These are phyloP conservation scores for Myxozyma lipomycoides DNA, from an alignment of 805 yeast genomes.

Conservation along the genomic window DNA sequence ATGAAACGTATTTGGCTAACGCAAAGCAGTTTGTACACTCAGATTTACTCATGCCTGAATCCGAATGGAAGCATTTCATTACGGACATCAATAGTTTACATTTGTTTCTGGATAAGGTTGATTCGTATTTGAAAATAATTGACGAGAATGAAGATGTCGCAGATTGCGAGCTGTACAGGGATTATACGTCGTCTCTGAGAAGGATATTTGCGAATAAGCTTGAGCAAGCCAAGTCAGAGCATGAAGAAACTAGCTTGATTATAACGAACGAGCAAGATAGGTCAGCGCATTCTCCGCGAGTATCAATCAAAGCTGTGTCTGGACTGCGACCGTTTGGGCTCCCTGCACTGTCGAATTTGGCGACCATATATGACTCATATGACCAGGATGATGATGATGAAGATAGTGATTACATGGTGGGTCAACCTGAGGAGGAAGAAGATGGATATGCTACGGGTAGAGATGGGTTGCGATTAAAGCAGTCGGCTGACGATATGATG, in stretches of 20 bases:
- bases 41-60: conserved; percentile 5
- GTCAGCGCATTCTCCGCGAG: background rate
- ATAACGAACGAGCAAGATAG: conserved; percentile 20
- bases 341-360: background rate
- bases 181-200: background rate
- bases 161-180: conserved; percentile 1
- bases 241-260: conserved; percentile 3
- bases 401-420: background rate
- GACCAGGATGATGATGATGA: conserved; percentile 11
- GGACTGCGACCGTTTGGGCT: conserved; percentile 18
- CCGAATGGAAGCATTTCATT: conserved; percentile 8
- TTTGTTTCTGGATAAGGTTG: conserved; percentile 1
- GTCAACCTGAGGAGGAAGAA: background rate
- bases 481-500: conserved; percentile 16
- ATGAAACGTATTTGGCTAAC: conserved; percentile 2
- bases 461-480: conserved; percentile 4
- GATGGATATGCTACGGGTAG: background rate
- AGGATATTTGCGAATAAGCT: background rate
- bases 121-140: background rate
- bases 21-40: conserved; percentile 3
- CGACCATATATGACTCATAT: background rate
- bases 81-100: background rate
- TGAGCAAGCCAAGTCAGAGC: background rate
- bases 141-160: background rate
- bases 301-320: conserved; percentile 13